Conservation (phyloP, 305 asterid genomes). For the Solanum aculeatissimum region DNA sequence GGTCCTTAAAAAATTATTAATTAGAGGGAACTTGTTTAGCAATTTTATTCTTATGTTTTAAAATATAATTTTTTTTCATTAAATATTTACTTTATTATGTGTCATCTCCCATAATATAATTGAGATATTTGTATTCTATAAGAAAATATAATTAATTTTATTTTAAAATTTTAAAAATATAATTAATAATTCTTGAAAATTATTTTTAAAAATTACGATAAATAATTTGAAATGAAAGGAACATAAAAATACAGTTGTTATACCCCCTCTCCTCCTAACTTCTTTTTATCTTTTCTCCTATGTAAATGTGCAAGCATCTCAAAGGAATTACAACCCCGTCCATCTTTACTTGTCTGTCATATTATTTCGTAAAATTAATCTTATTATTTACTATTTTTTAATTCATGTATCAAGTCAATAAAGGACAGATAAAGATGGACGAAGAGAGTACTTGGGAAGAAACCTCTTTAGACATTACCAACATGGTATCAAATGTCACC, state of each 20-base stretch:
- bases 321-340: neutral
- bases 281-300: neutral
- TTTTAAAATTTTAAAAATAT: neutral
- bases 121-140: neutral
- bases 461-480: neutral
- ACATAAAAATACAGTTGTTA: neutral
- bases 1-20: neutral
- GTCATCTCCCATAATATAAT: neutral
- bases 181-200: neutral
- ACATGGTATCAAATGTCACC: no score
- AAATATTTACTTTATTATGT: neutral
- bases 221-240: neutral
- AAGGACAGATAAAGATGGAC: no score
- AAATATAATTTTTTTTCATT: neutral
- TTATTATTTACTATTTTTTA: no score
- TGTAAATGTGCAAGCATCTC: neutral
- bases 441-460: neutral
- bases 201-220: neutral
- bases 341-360: no score
- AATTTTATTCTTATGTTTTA: neutral
- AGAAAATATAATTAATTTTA: neutral
- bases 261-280: neutral
- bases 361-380: no score
- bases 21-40: neutral
- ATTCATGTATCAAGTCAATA: no score